Evolutionary conservation across 768 basidiomycete genomes (phyloP).

Genomic region (Suillus alpinus): DNA sequence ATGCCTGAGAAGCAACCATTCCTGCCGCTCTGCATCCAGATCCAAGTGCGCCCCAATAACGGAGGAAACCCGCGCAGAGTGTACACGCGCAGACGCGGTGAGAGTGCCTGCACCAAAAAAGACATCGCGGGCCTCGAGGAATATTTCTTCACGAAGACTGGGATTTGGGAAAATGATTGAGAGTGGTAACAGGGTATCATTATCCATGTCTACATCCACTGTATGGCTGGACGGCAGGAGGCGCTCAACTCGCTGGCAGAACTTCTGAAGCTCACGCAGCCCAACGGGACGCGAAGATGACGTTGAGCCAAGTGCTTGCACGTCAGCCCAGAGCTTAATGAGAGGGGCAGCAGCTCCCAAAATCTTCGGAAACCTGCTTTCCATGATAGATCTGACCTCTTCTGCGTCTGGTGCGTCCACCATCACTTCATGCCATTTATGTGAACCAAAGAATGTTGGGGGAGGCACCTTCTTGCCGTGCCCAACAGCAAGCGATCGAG

Average conservation of each 20-base stretch:
- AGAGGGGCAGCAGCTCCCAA: constrained; percentile 49
- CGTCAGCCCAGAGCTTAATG: constrained; percentile 66
- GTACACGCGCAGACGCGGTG: constrained; percentile 49
- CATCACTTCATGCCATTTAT: constrained; percentile 75
- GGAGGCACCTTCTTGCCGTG: constrained; percentile 46
- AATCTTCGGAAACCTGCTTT: constrained; percentile 63
- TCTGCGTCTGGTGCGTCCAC: constrained; percentile 57
- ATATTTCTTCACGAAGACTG: constrained; percentile 81
- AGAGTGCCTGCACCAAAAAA: constrained; percentile 77
- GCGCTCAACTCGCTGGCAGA: constrained; percentile 69
- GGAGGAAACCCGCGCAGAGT: constrained; percentile 47
- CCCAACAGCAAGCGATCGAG: constrained; percentile 62
- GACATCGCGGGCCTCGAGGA: constrained; percentile 83
- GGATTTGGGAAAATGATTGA: constrained; percentile 60
- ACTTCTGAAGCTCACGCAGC: constrained; percentile 78
- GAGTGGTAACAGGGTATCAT: constrained; percentile 34
- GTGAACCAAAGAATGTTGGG: constrained; percentile 78
- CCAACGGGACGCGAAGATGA: constrained; percentile 63
- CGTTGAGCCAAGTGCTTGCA: constrained; percentile 49
- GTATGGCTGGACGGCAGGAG: constrained; percentile 52
- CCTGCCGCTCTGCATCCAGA: constrained; percentile 64
- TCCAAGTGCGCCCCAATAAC: constrained; percentile 62
- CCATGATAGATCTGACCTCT: constrained; percentile 72
- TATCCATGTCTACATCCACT: constrained; percentile 39
- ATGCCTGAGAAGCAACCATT: constrained; percentile 67